These are phyloP conservation scores for Metschnikowia reukaufii DNA, from an alignment of 805 yeast species.

Conservation along the genomic window DNA sequence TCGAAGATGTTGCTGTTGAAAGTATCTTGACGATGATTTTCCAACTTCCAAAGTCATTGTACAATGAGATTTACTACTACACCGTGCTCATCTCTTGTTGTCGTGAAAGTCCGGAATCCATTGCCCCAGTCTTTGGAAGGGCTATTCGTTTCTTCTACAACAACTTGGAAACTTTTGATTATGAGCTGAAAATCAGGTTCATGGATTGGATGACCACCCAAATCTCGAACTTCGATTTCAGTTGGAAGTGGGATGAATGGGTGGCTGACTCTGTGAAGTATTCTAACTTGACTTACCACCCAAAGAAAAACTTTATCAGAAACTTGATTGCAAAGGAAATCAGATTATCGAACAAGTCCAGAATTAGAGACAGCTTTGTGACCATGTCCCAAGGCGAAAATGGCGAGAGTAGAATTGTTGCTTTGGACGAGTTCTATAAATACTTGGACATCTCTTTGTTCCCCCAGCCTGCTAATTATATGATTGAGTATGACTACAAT, in stretches of 20 bases:
- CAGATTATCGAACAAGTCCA: constrained; percentile 71
- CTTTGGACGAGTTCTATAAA: constrained; percentile 39
- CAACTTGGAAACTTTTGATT: constrained; percentile 65
- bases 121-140: constrained; percentile 94
- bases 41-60: constrained; percentile 65
- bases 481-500: constrained; percentile 35
- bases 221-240: constrained; percentile 87
- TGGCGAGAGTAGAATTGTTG: constrained; percentile 19
- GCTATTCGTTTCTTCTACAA: constrained; percentile 78
- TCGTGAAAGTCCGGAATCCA: constrained; percentile 63
- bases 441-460: constrained; percentile 39
- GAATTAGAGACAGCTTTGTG: constrained; percentile 66
- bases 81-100: constrained; percentile 86
- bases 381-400: constrained; percentile 28
- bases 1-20: constrained; percentile 88
- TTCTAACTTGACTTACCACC: constrained; percentile 56
- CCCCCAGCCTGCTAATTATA: constrained; percentile 28
- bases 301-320: constrained; percentile 68
- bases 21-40: constrained; percentile 75
- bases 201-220: constrained; percentile 93
- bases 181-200: constrained; percentile 66
- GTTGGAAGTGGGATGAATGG: constrained; percentile 99
- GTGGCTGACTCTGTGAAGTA: constrained; percentile 51
- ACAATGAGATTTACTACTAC: constrained; percentile 76
- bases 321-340: constrained; percentile 83